phyloP scores from a whole-genome alignment of 306 rosid genomes.

The Ormosia emarginata region DNA sequence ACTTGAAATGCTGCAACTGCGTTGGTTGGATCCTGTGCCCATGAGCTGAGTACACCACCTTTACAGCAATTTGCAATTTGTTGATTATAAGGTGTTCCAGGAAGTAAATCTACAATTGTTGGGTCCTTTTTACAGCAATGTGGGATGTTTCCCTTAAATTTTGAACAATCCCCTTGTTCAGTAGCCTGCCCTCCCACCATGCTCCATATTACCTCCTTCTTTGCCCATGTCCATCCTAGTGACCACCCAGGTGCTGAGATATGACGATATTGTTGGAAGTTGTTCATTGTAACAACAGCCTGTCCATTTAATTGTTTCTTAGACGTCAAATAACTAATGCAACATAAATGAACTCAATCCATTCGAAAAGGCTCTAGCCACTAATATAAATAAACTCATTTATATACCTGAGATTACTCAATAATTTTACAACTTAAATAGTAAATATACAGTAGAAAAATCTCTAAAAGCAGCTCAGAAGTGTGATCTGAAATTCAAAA shows the following conservation, averaged over 20 bases:
- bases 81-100: slow-evolving; percentile 80
- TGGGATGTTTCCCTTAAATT: slow-evolving; percentile 49
- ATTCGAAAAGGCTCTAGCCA: slow-evolving; percentile 5
- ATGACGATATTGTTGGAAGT: slow-evolving; percentile 83
- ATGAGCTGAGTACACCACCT: slow-evolving; percentile 85
- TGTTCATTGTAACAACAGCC: slow-evolving; percentile 73
- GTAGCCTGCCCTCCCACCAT: slow-evolving; percentile 77
- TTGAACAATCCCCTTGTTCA: slow-evolving; percentile 93
- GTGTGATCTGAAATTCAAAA: neutral
- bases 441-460: neutral
- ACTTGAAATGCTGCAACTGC: slow-evolving; percentile 71
- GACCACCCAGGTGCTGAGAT: slow-evolving; percentile 81
- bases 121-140: slow-evolving; percentile 77
- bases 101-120: slow-evolving; percentile 71
- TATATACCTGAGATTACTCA: neutral
- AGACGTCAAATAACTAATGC: slow-evolving; percentile 6
- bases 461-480: neutral
- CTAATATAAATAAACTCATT: neutral
- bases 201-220: slow-evolving; percentile 85
- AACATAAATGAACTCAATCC: neutral
- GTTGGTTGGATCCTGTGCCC: slow-evolving; percentile 67
- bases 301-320: slow-evolving; percentile 32
- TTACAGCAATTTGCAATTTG: slow-evolving; percentile 83
- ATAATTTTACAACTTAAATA: neutral
- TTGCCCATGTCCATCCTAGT: slow-evolving; percentile 82